Conservation (phyloP, 768 basidiomycete species). For the Lactarius hatsudake region DNA sequence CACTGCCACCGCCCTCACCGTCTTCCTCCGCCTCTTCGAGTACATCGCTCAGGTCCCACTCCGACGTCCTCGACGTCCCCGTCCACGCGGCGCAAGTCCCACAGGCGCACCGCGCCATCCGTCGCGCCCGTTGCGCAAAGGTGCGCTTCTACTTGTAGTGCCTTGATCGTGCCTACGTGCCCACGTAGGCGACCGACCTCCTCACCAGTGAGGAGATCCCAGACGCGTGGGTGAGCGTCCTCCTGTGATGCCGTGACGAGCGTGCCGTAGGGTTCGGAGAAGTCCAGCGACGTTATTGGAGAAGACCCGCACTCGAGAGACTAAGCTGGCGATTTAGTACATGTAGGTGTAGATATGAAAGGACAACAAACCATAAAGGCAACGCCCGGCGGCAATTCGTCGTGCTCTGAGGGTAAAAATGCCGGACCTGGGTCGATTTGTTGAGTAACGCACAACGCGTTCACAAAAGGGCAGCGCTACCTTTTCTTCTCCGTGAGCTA, state of each 20-base stretch:
- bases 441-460: not conserved
- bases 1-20: constrained; percentile 38
- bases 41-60: constrained; percentile 58
- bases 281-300: constrained; percentile 86
- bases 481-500: constrained; percentile 70
- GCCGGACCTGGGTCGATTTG: constrained; percentile 63
- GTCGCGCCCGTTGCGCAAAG: constrained; percentile 88
- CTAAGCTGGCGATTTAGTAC: constrained; percentile 41
- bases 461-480: constrained; percentile 33
- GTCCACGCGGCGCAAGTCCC: constrained; percentile 87
- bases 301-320: constrained; percentile 78
- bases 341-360: constrained; percentile 4
- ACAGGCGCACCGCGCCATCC: constrained; percentile 81
- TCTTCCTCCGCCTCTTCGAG: constrained; percentile 58
- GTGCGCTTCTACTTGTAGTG: constrained; percentile 88
- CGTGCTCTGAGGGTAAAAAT: constrained; percentile 96
- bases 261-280: constrained; percentile 94
- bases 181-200: constrained; percentile 85
- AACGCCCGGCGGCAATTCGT: constrained; percentile 88
- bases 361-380: constrained; percentile 85
- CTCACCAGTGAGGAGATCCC: constrained; percentile 90
- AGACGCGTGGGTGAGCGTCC: constrained; percentile 85
- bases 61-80: constrained; percentile 58
- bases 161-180: constrained; percentile 79
- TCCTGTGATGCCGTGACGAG: constrained; percentile 86